Conservation (phyloP, 768 basidiomycete species). For the Kwoniella europaea region DNA sequence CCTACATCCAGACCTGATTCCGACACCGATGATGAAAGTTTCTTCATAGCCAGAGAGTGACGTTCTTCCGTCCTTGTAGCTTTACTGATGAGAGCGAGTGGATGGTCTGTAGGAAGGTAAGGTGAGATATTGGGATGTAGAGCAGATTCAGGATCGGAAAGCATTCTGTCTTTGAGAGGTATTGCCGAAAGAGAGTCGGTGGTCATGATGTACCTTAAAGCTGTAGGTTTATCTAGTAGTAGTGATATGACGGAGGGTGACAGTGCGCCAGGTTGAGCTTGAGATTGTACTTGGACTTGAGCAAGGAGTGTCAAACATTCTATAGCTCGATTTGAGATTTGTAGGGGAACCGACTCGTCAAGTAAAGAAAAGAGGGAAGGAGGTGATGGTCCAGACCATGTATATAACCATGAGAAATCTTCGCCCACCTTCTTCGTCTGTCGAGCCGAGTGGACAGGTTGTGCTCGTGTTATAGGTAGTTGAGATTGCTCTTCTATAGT, state of each 20-base stretch:
- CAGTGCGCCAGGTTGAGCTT: neutral
- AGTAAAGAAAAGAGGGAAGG: slow-evolving; percentile 23
- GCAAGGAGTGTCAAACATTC: slow-evolving; percentile 30
- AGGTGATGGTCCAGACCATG: slow-evolving; percentile 29
- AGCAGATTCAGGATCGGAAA: slow-evolving; percentile 21
- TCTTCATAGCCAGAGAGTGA: slow-evolving; percentile 30
- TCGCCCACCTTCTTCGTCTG: neutral
- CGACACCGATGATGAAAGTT: slow-evolving; percentile 5
- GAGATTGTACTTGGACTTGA: slow-evolving; percentile 2
- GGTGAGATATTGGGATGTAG: slow-evolving; percentile 25
- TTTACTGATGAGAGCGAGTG: slow-evolving; percentile 11
- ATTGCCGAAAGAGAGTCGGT: neutral
- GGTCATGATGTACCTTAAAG: neutral
- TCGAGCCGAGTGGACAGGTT: neutral
- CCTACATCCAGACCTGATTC: slow-evolving; percentile 6
- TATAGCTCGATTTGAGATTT: slow-evolving; percentile 18
- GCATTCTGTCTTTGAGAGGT: neutral
- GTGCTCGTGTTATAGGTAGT: no score
- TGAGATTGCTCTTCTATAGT: neutral
- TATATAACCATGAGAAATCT: slow-evolving; percentile 32
- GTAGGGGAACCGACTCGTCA: neutral
- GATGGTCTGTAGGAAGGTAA: slow-evolving; percentile 28
- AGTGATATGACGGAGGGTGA: no score
- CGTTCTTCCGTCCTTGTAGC: neutral
- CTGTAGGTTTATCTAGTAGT: neutral